Base-by-base conservation (phyloP, 169 alveolate genomes). In the Besnoitia besnoiti region DNA sequence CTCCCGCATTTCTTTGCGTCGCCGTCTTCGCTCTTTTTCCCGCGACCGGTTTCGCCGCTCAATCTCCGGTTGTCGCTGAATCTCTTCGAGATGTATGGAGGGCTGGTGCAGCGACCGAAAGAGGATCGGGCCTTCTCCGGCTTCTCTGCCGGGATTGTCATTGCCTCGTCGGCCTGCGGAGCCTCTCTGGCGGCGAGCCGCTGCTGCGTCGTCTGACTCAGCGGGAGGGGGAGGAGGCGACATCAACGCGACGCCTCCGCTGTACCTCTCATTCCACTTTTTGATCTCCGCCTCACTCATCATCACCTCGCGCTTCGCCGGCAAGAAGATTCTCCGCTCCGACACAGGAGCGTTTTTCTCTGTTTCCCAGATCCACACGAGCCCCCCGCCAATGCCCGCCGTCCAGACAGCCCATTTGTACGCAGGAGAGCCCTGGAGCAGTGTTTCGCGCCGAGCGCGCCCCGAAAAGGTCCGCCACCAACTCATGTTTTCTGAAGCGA, bases 391-490 rank as follows among this genome's bases (percentile, higher is more conserved):
- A 0, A 79, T 0, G 19, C 93, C 93, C 12, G 90, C 46, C 30
- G 59, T 61, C 93, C 93, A 90, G 0, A 80, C 93, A 14, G 85
- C 93, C 73, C 67, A 75, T 0, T 79, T 76, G 77, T 77, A 90
- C 19, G 93, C 62, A 16, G 93, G 93, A 0, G 93, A 90, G 61
- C 93, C 93, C 0, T 90, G 80, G 46, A 61, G 37, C 10, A 90
- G 44, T 1, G 61, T 14, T 8, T 90, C 93, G 59, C 93, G 44
- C 51, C 37, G 27, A 19, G 67, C 49, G 12, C 35, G 40, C 37
- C 51, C 42, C n/a, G 40, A 27, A 21, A 44, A 39, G 40, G 37
- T 37, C 3, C 87, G 87, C 76, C 73, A 87, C 90, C 89, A 76
- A 14, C 82, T 37, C 87, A 89, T 55, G 33, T 3, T n/a, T 1